Base-by-base conservation (phyloP, 441 rosid genomes). In the Geranium incanum region DNA sequence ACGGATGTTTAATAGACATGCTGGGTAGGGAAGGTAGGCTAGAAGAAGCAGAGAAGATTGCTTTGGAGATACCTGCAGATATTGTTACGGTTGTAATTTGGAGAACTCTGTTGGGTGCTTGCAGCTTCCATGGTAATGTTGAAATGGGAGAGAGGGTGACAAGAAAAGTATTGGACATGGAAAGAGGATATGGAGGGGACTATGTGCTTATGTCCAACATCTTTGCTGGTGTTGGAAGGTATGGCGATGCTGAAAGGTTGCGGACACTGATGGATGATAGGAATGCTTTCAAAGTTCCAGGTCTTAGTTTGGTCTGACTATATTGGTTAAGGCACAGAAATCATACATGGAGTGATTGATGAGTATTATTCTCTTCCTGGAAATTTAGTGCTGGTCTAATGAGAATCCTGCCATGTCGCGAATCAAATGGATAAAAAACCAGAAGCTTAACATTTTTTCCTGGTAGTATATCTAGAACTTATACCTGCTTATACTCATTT, bases 41-140 rank as follows among this genome's bases (percentile, higher is more conserved):
- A 73, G 86, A 90, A 68, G 97, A 90, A 82, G 97, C 95, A 0
- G 97, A 92, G 82, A 41, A 41, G 48, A 41, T 6, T 41, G 48
- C 48, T 41, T 11, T 5, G 48, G 48, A 41, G 48, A 6, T 41
- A 6, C 48, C 48, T 41, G 8, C 48, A 6, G 48, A 41, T 41
- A 41, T 41, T 41, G 7, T 41, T 41, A 41, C 9, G 0, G 48
- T 41, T 41, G 48, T 41, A 64, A 81, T 92, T 67, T 90, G 90
- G 97, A 86, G 97, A 79, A 87, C 88, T 71, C 81, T 92, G 36
- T 86, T 92, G 71, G 92, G 97, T 75, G 89, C 97, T 50, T 92
- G 97, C 78, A 86, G 87, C 74, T 83, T 90, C 74, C 88, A 89
- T 74, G 93, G 89, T 71, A 80, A 95, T 68, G 79, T 87, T 3